A percentile compares a stretch with the other conserved stretches of the same genome.
phyloP scores from a whole-genome alignment of 352 stramenopile genomes.

The Salisapilia sapeloensis region DNA sequence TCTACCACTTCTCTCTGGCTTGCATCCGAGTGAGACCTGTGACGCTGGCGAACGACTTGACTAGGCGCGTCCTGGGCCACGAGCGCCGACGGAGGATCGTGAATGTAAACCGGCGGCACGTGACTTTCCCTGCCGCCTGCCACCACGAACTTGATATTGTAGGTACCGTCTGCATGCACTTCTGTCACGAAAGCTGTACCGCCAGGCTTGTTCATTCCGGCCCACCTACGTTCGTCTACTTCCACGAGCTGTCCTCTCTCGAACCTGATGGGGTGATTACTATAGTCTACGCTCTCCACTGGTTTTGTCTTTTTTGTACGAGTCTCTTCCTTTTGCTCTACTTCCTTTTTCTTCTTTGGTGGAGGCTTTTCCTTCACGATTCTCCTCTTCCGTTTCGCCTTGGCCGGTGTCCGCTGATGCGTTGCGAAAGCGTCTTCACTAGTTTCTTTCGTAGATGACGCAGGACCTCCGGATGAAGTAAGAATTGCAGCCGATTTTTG shows the following conservation, averaged over 20 bases:
- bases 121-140: constrained; percentile 9
- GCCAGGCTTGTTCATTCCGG: constrained; percentile 85
- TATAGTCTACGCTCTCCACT: constrained; percentile 8
- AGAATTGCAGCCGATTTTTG: constrained; percentile 35
- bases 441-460: not conserved
- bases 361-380: not conserved
- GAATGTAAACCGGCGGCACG: constrained; percentile 21
- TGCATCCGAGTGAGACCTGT: no score
- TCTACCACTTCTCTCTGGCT: constrained; percentile 2
- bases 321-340: constrained; percentile 2
- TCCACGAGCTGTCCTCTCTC: constrained; percentile 65
- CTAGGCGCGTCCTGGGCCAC: constrained; percentile 21
- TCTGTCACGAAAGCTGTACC: constrained; percentile 68
- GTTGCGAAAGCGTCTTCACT: not conserved
- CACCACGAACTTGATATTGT: constrained; percentile 47
- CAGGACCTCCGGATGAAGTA: constrained; percentile 9
- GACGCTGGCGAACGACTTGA: constrained; percentile 8
- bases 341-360: not conserved
- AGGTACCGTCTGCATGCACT: constrained; percentile 32
- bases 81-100: constrained; percentile 14
- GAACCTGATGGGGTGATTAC: constrained; percentile 14
- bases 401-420: not conserved
- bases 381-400: not conserved
- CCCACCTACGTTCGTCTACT: constrained; percentile 75
- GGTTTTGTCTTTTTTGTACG: constrained; percentile 2